Evolutionary conservation across 1,139 yeast species (phyloP).

Genomic region (Neolecta irregularis): DNA sequence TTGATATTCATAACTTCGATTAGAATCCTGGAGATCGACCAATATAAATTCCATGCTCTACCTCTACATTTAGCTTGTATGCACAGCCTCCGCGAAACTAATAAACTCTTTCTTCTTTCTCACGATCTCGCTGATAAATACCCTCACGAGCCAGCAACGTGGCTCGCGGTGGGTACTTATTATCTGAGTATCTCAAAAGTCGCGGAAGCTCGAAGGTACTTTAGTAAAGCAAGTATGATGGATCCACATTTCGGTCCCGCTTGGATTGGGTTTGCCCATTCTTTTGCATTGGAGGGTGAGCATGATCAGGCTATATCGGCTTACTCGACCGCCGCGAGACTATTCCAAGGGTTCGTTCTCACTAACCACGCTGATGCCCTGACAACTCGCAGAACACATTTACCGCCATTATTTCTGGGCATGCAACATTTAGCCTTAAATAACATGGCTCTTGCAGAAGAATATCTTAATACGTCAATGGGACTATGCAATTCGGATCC

Average conservation of each 20-base stretch:
- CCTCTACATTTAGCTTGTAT: constrained; percentile 76
- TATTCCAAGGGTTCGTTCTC: constrained; percentile 57
- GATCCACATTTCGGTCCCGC: constrained; percentile 90
- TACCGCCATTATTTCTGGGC: constrained; percentile 80
- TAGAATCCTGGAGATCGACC: constrained; percentile 39
- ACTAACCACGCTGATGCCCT: not conserved
- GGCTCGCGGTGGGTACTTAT: constrained; percentile 88
- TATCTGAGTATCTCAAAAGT: constrained; percentile 62
- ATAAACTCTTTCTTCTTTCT: constrained; percentile 63
- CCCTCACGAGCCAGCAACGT: constrained; percentile 70
- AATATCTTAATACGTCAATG: constrained; percentile 62
- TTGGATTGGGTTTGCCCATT: constrained; percentile 97
- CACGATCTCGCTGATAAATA: constrained; percentile 78
- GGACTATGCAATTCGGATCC: constrained; percentile 78
- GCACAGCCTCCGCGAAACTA: constrained; percentile 70
- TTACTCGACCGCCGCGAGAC: constrained; percentile 84
- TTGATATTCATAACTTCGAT: not conserved
- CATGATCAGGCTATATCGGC: constrained; percentile 98
- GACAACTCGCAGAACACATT: constrained; percentile 35
- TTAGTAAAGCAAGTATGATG: constrained; percentile 75
- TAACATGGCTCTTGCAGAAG: constrained; percentile 69
- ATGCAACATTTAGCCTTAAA: constrained; percentile 91
- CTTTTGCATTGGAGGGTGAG: constrained; percentile 94
- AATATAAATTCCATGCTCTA: constrained; percentile 52
- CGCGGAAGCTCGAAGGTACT: constrained; percentile 71